A percentile compares a stretch with the other conserved stretches of the same genome.
These are phyloP conservation scores for Entophlyctis luteolus DNA, from an alignment of 192 early-diverging fungal genomes.

Conservation along the genomic window DNA sequence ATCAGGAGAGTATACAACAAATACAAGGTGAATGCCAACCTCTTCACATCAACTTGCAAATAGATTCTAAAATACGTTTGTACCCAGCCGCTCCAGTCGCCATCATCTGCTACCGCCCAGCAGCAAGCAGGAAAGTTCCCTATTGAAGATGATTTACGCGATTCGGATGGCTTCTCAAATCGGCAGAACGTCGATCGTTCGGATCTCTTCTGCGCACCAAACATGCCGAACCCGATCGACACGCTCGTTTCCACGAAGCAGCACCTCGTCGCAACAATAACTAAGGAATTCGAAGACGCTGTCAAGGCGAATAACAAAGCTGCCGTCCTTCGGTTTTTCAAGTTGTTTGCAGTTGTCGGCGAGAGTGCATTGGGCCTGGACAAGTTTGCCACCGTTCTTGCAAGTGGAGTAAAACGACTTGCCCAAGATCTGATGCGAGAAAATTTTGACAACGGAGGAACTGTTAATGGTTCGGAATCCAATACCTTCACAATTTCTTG, in stretches of 20 bases:
- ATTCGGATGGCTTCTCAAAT: not conserved
- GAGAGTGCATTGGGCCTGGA: conserved; percentile 82
- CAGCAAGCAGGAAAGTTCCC: not conserved
- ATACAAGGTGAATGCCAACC: conserved; percentile 34
- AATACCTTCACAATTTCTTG: not conserved
- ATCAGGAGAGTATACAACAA: conserved; percentile 63
- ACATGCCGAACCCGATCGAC: conserved; percentile 36
- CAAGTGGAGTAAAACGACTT: conserved; percentile 69
- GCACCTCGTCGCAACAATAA: conserved; percentile 66
- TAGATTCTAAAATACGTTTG: conserved; percentile 2
- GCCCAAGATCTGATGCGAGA: conserved; percentile 63
- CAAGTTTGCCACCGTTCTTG: conserved; percentile 81
- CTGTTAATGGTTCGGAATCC: not conserved
- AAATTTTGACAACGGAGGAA: conserved; percentile 30
- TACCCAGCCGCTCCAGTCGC: conserved; percentile 7
- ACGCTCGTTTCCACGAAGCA: conserved; percentile 58
- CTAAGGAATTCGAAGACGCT: conserved; percentile 76
- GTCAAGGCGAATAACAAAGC: conserved; percentile 64
- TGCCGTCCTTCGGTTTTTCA: conserved; percentile 81
- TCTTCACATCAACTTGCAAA: conserved; percentile 19
- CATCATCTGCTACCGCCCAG: conserved; percentile 21
- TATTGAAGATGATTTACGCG: not conserved
- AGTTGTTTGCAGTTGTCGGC: conserved; percentile 84
- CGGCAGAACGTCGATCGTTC: not conserved
- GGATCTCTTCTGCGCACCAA: conserved; percentile 4